These are phyloP conservation scores for Aspergillus coremiiformis DNA, from an alignment of 495 filamentous ascomycete species.

Conservation along the genomic window DNA sequence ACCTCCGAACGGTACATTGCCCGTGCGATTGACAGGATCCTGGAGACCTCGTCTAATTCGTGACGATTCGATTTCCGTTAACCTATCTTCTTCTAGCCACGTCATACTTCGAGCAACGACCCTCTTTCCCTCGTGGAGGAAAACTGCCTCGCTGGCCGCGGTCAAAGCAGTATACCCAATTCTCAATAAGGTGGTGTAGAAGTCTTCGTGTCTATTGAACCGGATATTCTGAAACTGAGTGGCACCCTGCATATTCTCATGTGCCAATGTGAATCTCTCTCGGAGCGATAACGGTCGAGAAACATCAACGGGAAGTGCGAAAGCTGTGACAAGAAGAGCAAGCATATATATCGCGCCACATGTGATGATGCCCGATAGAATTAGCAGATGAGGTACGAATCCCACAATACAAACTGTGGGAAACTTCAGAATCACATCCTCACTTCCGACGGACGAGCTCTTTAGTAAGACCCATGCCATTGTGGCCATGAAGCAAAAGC, in stretches of 20 bases:
- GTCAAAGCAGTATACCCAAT: constrained; percentile 81
- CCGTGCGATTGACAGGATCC: constrained; percentile 27
- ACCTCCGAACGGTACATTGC: constrained; percentile 22
- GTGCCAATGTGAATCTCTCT: constrained; percentile 56
- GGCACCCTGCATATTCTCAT: constrained; percentile 87
- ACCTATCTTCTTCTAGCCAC: constrained; percentile 83
- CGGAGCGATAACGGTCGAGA: constrained; percentile 33
- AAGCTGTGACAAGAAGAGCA: constrained; percentile 66
- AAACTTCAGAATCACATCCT: constrained; percentile 58
- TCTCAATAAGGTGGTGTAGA: constrained; percentile 83
- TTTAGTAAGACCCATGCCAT: constrained; percentile 63
- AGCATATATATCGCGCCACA: constrained; percentile 70
- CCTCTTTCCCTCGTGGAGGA: constrained; percentile 78
- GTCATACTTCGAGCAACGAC: constrained; percentile 72
- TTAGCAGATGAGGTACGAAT: constrained; percentile 85
- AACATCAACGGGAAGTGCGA: constrained; percentile 51
- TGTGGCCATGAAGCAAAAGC: constrained; percentile 73
- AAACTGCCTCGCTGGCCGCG: constrained; percentile 91
- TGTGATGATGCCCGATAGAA: constrained; percentile 65
- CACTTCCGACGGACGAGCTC: constrained; percentile 42
- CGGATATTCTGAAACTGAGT: constrained; percentile 71
- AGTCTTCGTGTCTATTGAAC: constrained; percentile 81
- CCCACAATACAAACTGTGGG: constrained; percentile 93
- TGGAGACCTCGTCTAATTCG: constrained; percentile 19
- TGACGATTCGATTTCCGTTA: constrained; percentile 50